Evolutionary conservation across 75 land plant species (phyloP).

Genomic region (Isoetes taiwanensis): DNA sequence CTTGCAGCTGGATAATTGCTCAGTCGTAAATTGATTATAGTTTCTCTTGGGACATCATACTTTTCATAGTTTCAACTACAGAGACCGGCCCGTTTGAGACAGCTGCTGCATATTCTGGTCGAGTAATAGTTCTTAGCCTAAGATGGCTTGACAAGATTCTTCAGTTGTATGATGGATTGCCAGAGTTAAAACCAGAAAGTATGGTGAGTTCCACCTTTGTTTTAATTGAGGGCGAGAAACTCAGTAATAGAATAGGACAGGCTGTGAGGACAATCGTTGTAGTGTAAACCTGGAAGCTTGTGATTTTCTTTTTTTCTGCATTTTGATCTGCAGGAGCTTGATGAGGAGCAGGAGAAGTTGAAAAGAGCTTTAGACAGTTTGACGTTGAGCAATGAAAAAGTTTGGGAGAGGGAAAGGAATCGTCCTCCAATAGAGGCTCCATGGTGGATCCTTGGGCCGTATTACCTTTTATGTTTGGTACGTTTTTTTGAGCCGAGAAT

Average conservation of each 20-base stretch:
- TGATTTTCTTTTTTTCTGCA: too few species aligned
- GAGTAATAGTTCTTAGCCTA: constrained; percentile 18
- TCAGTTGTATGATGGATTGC: constrained; percentile 25
- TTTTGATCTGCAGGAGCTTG: constrained; percentile 21
- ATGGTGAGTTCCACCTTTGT: too few species aligned
- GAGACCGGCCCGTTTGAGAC: constrained; percentile 13
- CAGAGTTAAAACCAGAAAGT: constrained; percentile 13
- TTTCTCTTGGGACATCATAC: neutral
- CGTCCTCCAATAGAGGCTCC: constrained; percentile 32
- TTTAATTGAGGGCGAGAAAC: too few species aligned
- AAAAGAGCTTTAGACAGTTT: constrained; percentile 14
- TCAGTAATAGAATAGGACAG: too few species aligned
- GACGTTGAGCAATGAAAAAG: constrained; percentile 18
- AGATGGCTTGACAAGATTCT: constrained; percentile 31
- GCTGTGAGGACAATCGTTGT: too few species aligned
- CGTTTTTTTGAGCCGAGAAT: too few species aligned
- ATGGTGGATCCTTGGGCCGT: constrained; percentile 38
- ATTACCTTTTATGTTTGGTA: constrained; percentile 25
- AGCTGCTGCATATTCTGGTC: constrained; percentile 18
- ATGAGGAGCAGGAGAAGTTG: constrained; percentile 22
- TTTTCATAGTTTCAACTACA: constrained; percentile 8
- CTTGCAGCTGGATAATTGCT: neutral
- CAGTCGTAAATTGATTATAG: neutral
- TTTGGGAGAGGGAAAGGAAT: constrained; percentile 23
- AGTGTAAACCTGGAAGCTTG: too few species aligned